Conservation (phyloP, 163 green algal species). For the Scenedesmus sp. region DNA sequence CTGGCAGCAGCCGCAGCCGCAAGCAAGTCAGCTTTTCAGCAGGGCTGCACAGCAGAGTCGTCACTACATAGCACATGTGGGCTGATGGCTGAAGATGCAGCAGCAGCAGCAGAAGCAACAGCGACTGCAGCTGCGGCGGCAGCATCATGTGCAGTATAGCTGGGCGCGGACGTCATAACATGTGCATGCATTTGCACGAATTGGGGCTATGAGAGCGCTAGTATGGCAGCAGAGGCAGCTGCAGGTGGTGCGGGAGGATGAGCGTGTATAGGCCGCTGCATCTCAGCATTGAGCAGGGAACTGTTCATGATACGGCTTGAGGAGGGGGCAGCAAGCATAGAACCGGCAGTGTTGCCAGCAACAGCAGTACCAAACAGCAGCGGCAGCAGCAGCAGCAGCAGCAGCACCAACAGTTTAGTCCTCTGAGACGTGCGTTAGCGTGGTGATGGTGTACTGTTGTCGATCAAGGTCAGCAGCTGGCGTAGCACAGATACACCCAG, state of each 20-base stretch:
- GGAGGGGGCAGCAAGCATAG: no score
- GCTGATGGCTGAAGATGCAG: no score
- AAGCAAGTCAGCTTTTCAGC: neutral
- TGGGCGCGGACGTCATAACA: no score
- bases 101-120: neutral
- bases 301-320: no score
- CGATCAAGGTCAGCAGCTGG: neutral
- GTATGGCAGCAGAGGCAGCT: neutral
- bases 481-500: no score
- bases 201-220: no score
- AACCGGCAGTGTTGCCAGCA: neutral
- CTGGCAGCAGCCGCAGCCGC: neutral
- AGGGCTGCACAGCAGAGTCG: neutral
- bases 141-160: no score
- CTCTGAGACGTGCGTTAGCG: neutral
- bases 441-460: neutral
- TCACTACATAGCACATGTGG: no score
- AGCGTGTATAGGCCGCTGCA: no score
- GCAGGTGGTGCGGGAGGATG: neutral
- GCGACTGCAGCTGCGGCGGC: no score
- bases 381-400: slow-evolving; percentile 18
- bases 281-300: no score
- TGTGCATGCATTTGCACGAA: no score
- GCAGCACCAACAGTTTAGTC: slow-evolving; percentile 2
- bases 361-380: neutral